Percentiles rank a stretch among this genome's conserved stretches.
Conservation (phyloP, 2,329 filamentous ascomycete genomes). For the Rhinocladiella mackenziei region DNA sequence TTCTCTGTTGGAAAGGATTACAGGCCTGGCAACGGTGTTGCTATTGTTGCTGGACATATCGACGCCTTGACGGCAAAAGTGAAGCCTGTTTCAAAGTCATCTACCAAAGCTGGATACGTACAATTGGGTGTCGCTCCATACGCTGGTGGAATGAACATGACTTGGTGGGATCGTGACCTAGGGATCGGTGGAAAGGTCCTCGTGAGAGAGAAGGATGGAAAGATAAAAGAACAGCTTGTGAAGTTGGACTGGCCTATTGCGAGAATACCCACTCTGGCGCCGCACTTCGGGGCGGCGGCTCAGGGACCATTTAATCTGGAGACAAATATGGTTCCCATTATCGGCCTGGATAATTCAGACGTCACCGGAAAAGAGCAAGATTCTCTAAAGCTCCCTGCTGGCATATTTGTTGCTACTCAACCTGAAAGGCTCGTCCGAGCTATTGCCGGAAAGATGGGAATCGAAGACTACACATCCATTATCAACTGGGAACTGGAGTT, state of each 20-base stretch:
- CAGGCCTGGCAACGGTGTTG: conserved; percentile 77
- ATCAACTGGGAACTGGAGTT: conserved; percentile 97
- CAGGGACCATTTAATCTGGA: conserved; percentile 72
- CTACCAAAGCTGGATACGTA: conserved; percentile 77
- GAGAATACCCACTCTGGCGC: conserved; percentile 82
- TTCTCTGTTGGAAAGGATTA: conserved; percentile 80
- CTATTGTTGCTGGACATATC: conserved; percentile 86
- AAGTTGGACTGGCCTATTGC: conserved; percentile 95
- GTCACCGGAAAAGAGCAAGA: conserved; percentile 34
- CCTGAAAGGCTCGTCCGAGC: conserved; percentile 78
- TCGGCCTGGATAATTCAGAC: conserved; percentile 76
- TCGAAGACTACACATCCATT: conserved; percentile 69
- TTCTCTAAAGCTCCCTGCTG: conserved; percentile 40
- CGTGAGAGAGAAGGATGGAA: conserved; percentile 65
- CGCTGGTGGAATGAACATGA: conserved; percentile 77
- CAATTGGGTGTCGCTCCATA: conserved; percentile 92
- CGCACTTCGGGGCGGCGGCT: conserved; percentile 78
- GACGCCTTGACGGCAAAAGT: conserved; percentile 86
- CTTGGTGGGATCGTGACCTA: conserved; percentile 97
- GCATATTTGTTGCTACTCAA: conserved; percentile 76
- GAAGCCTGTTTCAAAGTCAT: conserved; percentile 84
- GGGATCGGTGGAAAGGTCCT: conserved; percentile 86
- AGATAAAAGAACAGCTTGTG: conserved; percentile 76
- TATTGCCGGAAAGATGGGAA: conserved; percentile 72
- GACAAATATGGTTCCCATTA: conserved; percentile 90